These are phyloP conservation scores for Magnusiomyces ingens DNA, from an alignment of 1,139 yeast species.

Conservation along the genomic window DNA sequence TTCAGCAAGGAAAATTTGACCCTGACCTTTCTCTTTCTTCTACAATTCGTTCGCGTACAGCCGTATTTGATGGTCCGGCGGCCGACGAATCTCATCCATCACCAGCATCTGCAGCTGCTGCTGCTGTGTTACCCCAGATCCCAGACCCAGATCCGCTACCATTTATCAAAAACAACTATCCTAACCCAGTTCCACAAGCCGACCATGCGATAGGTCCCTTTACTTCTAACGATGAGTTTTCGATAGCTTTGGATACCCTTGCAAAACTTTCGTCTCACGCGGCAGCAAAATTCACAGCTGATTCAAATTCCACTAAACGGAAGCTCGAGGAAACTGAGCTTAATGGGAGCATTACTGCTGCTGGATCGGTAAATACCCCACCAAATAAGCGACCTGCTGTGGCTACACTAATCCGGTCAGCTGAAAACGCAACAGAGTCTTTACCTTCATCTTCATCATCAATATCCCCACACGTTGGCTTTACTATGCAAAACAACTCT, in stretches of 20 bases:
- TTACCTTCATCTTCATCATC: not conserved
- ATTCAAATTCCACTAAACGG: no score
- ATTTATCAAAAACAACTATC: no score
- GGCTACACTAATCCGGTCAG: slow-evolving; percentile 1
- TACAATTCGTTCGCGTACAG: not conserved
- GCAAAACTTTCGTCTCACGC: not conserved
- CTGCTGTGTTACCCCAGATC: not conserved
- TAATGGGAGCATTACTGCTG: no score
- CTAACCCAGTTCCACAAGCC: not conserved
- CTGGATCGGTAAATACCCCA: no score
- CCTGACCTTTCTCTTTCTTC: not conserved
- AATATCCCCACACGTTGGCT: no score
- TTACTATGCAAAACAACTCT: no score
- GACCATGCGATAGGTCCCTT: not conserved
- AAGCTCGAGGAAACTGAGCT: no score
- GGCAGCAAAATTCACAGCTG: not conserved
- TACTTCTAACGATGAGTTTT: not conserved
- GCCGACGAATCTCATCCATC: not conserved
- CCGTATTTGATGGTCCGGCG: not conserved
- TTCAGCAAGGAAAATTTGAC: slow-evolving; percentile 1
- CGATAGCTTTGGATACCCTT: slow-evolving; percentile 1
- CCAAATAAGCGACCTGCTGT: not conserved
- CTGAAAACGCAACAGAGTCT: not conserved
- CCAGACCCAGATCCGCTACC: not conserved
- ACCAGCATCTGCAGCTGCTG: not conserved